Base-by-base conservation (phyloP, 2,329 filamentous ascomycete genomes). In the Cladosporium sp. region DNA sequence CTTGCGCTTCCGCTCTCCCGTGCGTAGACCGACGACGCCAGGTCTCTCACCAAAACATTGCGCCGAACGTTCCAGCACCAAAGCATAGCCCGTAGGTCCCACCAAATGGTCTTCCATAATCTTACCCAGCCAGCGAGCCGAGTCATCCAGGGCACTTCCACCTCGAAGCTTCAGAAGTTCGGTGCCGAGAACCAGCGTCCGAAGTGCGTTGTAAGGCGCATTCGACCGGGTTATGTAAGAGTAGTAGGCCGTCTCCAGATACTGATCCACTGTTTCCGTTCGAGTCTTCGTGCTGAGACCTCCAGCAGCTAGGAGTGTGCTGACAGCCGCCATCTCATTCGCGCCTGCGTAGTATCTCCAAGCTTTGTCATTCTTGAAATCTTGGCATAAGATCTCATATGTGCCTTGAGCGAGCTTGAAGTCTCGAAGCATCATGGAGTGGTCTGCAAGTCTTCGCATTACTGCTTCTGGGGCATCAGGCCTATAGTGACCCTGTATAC, bases 381-480 rank as follows among this genome's bases (percentile, higher is more conserved):
- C 96, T 8, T 89, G 86, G 62, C 92, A 88, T 10, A 99, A 80
- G 5, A 99, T 85, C 65, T 99, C 94, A 76, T 97, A 99, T 0
- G 92, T 97, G 14, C 90, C 93, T 71, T 95, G 87, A 11, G 95
- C 92, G 40, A 99, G 82, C 78, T 96, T 97, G 88, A 91, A 99
- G 78, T 99, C 96, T 35, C 95, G 88, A 44, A 99, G 84, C 93
- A 99, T 97, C 74, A 99, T 96, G 12, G 93, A 89, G 78, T 94
- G 98, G 76, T 99, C 95, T 52, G 92, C 95, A 58, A 99, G 82
- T 75, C 96, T 96, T 40, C 95, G 89, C 87, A 99, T 91, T 59
- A 95, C 86, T 3, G 94, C 93, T 80, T 99, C 96, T 0, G 93
- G 89, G 0, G 91, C 83, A 68, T 96, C 92, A 0, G 92, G 90